Evolutionary conservation across 2,329 filamentous ascomycete genomes (phyloP).

Genomic region (Epicoccum sorghinum): DNA sequence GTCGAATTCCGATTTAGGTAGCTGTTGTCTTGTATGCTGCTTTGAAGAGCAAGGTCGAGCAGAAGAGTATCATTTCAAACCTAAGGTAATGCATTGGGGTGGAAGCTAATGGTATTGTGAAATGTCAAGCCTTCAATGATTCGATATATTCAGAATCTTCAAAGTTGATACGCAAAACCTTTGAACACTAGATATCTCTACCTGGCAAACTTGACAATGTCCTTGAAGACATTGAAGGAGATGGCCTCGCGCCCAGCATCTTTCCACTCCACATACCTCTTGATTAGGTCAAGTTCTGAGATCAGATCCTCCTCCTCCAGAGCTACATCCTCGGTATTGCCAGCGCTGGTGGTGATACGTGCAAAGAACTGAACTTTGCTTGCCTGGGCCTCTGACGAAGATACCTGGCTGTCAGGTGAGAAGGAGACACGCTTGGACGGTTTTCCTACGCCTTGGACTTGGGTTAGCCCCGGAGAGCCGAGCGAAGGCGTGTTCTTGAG

Average conservation of each 20-base stretch:
- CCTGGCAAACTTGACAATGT: constrained; percentile 8
- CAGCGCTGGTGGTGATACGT: constrained; percentile 12
- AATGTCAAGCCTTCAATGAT: too few species aligned
- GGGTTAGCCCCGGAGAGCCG: background rate
- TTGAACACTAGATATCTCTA: background rate
- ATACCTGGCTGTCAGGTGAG: background rate
- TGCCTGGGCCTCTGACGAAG: background rate
- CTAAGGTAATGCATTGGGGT: too few species aligned
- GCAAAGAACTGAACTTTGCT: constrained; percentile 18
- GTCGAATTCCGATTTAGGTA: background rate
- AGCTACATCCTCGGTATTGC: constrained; percentile 7
- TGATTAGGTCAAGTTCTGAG: constrained; percentile 6
- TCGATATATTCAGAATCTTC: too few species aligned
- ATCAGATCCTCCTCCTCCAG: constrained; percentile 9
- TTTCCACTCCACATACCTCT: constrained; percentile 20
- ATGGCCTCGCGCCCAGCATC: constrained; percentile 2
- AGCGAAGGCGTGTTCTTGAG: background rate
- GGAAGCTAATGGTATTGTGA: too few species aligned
- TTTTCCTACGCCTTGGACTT: background rate
- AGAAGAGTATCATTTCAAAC: too few species aligned
- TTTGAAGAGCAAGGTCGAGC: too few species aligned
- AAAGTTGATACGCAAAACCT: too few species aligned
- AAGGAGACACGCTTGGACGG: constrained; percentile 8
- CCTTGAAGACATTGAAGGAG: constrained; percentile 19
- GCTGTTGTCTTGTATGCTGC: too few species aligned